These are phyloP conservation scores for Saccharomycopsis guyanensis DNA, from an alignment of 805 yeast species.

Conservation along the genomic window DNA sequence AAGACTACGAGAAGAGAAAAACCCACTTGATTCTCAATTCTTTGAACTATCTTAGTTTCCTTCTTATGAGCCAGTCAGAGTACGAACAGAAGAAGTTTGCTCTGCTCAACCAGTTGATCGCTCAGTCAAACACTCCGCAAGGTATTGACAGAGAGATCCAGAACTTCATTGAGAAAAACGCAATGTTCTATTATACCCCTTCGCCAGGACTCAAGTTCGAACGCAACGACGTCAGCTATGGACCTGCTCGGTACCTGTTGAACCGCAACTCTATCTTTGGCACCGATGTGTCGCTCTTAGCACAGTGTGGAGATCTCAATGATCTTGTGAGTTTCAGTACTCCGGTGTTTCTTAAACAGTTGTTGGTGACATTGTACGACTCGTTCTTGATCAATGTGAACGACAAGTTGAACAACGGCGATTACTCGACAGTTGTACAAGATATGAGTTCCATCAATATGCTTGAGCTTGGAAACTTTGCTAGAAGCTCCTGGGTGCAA, in stretches of 20 bases:
- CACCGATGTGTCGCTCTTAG: slow-evolving; percentile 20
- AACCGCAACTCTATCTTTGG: slow-evolving; percentile 17
- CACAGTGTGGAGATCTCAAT: slow-evolving; percentile 9
- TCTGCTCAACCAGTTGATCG: slow-evolving; percentile 11
- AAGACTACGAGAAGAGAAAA: slow-evolving; percentile 12
- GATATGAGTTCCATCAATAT: neutral
- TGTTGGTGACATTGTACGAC: slow-evolving; percentile 6
- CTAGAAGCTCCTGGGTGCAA: slow-evolving; percentile 17
- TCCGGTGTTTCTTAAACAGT: slow-evolving; percentile 16
- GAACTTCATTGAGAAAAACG: slow-evolving; percentile 3
- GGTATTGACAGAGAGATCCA: slow-evolving; percentile 13
- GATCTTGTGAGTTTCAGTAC: slow-evolving; percentile 8
- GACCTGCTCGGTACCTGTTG: neutral
- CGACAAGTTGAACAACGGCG: slow-evolving; percentile 12
- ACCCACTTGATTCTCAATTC: slow-evolving; percentile 11
- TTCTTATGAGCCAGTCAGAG: slow-evolving; percentile 21
- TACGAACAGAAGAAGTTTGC: slow-evolving; percentile 20
- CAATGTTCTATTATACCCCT: slow-evolving; percentile 19
- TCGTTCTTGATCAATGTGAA: slow-evolving; percentile 10
- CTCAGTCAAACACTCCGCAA: slow-evolving; percentile 15
- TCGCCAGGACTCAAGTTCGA: slow-evolving; percentile 14
- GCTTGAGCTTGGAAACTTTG: slow-evolving; percentile 14
- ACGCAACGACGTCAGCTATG: slow-evolving; percentile 8
- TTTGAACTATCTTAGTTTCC: slow-evolving; percentile 20
- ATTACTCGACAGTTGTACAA: neutral